Evolutionary conservation across 176 grass and related monocot species (phyloP), one percentile per base, ranked within the genome.

Genomic region (Carex myosuroides): DNA sequence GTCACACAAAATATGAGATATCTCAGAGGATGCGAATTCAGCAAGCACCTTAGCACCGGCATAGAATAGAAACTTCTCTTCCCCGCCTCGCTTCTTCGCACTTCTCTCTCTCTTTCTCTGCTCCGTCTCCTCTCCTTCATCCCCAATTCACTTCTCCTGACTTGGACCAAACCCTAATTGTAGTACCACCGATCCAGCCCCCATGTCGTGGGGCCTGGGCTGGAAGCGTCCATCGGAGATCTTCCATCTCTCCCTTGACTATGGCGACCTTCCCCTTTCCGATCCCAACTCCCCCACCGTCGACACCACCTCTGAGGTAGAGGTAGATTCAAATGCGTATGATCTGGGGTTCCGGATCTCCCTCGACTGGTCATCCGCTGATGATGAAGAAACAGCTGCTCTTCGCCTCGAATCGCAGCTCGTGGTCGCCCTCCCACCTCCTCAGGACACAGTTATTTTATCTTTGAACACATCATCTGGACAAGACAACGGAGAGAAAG

Each of bases 221-320:
- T 98, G 95, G 95, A 98, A 98, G 88, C 95, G 95, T 64, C 90
- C 89, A 68, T 95, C 89, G 80, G 96, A 99, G 88, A 93, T 90
- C 93, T 95, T 99, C 89, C 96, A 99, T 84, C 91, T 99, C 86
- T 84, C 93, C 75, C 89, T 99, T 73, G 91, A 93, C 86, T 99
- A 95, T 69, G 96, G 93, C 37, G 91, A 95, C 78, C 81, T 86
- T 83, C 55, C 78, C 60, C 67, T 89, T 26, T 33, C 24, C 80
- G 85, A 92, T 89, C 69, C 85, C 33, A 22, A 77, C 44, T 16
- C 74, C 54, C 13, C 84, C 37, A 7, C 86, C 72, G 44, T 35
- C 80, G 30, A 54, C 63, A 0, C 81, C 52, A 10, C 55, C 81
- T 7, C 65, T 26, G 16, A 70, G 58, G 58, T 35, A 84, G 64